These are phyloP conservation scores for Phellinidium pouzarii DNA, from an alignment of 1,284 basidiomycete species.

Conservation along the genomic window DNA sequence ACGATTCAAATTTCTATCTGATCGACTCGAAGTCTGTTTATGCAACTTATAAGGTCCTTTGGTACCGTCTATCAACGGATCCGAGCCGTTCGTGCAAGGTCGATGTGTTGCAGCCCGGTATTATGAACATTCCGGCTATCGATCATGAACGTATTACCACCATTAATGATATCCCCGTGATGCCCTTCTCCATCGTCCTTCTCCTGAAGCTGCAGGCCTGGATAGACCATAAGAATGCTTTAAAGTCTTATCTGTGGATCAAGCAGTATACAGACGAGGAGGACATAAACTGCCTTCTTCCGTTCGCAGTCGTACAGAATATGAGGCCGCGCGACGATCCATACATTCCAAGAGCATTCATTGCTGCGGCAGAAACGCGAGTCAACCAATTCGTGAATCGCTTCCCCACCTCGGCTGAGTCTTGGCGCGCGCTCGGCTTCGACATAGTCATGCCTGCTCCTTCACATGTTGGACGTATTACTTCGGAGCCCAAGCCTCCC, in stretches of 20 bases:
- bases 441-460: background rate
- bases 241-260: slow-evolving; percentile 26
- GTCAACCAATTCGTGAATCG: slow-evolving; percentile 23
- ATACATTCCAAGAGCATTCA: slow-evolving; percentile 27
- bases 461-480: too few species aligned
- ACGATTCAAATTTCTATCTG: slow-evolving; percentile 35
- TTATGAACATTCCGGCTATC: slow-evolving; percentile 38
- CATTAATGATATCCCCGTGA: slow-evolving; percentile 31
- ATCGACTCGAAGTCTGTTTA: slow-evolving; percentile 32
- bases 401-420: slow-evolving; percentile 21
- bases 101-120: slow-evolving; percentile 42
- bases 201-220: slow-evolving; percentile 46
- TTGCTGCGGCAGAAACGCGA: slow-evolving; percentile 20
- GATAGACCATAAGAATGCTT: slow-evolving; percentile 37
- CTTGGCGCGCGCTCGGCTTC: slow-evolving; percentile 27
- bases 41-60: slow-evolving; percentile 41
- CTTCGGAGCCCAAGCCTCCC: too few species aligned
- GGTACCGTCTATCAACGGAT: slow-evolving; percentile 30
- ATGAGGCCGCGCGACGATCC: slow-evolving; percentile 20
- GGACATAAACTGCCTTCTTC: slow-evolving; percentile 35
- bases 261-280: slow-evolving; percentile 38
- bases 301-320: slow-evolving; percentile 22
- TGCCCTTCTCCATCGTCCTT: slow-evolving; percentile 39
- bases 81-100: slow-evolving; percentile 37
- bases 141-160: slow-evolving; percentile 26